These are phyloP conservation scores for Thuidium tamariscinum DNA, from an alignment of 225 moss, liverwort and hornwort species.

Conservation along the genomic window DNA sequence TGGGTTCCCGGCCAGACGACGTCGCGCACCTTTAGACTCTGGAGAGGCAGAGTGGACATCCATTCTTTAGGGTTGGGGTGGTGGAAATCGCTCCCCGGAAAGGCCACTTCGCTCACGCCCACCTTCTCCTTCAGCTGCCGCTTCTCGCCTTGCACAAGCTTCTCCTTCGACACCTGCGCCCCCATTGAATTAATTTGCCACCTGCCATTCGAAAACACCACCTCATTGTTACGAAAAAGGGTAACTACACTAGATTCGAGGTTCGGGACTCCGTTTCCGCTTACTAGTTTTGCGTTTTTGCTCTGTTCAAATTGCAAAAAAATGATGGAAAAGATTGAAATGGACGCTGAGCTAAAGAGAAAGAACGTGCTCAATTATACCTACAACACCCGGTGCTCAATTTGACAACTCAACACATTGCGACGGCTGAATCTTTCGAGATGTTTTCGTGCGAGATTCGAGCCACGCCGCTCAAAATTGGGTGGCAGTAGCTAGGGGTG, in stretches of 20 bases:
- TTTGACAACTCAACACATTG: background rate
- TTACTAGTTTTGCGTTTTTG: background rate
- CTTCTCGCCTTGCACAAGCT: conserved; percentile 44
- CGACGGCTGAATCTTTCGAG: background rate
- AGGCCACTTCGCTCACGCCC: background rate
- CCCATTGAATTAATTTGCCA: conserved; percentile 30
- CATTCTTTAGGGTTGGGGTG: conserved; percentile 59
- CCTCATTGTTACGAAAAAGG: background rate
- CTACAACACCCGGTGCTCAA: background rate
- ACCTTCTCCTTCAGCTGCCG: conserved; percentile 33
- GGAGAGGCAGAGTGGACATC: conserved; percentile 63
- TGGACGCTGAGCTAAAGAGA: background rate
- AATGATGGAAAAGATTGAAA: background rate
- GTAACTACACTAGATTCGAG: background rate
- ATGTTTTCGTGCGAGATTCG: background rate
- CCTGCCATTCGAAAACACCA: background rate
- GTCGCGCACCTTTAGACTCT: conserved; percentile 56
- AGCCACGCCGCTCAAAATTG: background rate
- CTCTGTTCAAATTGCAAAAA: background rate
- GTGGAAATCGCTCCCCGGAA: conserved; percentile 68
- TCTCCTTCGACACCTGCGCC: conserved; percentile 46
- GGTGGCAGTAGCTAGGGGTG: background rate
- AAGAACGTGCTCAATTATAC: background rate
- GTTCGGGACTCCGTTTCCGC: background rate
- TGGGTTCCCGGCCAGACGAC: conserved; percentile 88